These are phyloP conservation scores for Hypoxylon perforatum DNA, from an alignment of 495 filamentous ascomycete genomes.

Conservation along the genomic window DNA sequence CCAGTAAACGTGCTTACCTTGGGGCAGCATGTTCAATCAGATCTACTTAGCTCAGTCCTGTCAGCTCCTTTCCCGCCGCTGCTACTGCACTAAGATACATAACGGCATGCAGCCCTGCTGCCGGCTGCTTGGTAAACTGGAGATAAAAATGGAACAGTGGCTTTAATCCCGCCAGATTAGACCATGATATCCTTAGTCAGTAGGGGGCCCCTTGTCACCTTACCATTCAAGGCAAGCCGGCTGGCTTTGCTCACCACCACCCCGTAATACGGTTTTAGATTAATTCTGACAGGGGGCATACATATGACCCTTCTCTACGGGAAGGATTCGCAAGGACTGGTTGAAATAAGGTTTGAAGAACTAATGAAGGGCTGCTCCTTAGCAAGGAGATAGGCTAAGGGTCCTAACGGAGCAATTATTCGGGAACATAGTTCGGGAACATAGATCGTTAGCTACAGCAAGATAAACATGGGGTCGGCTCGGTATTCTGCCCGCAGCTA, in stretches of 20 bases:
- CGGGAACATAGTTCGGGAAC: constrained; percentile 4
- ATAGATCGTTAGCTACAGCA: constrained; percentile 10
- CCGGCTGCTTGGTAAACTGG: constrained; percentile 39
- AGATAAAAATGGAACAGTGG: constrained; percentile 38
- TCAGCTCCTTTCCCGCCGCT: constrained; percentile 5
- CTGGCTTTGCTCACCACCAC: constrained; percentile 10
- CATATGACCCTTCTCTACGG: constrained; percentile 9
- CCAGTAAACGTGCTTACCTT: constrained; percentile 14
- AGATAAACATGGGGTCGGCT: constrained; percentile 23
- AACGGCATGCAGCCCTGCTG: constrained; percentile 27
- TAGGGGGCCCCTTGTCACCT: constrained; percentile 58
- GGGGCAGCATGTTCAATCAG: neutral
- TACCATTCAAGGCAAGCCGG: constrained; percentile 45
- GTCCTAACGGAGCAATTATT: too few species aligned
- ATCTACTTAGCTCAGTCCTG: constrained; percentile 1
- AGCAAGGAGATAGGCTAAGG: neutral
- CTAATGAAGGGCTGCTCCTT: constrained; percentile 4
- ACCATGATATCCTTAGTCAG: constrained; percentile 59
- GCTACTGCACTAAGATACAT: constrained; percentile 7
- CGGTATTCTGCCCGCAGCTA: constrained; percentile 20
- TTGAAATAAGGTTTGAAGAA: constrained; percentile 12
- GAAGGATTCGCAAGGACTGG: neutral
- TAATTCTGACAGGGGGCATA: constrained; percentile 2
- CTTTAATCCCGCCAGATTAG: constrained; percentile 31
- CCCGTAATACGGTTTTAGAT: neutral